Base-by-base conservation (phyloP, 345 rosid species). In the Gossypium thurberi region DNA sequence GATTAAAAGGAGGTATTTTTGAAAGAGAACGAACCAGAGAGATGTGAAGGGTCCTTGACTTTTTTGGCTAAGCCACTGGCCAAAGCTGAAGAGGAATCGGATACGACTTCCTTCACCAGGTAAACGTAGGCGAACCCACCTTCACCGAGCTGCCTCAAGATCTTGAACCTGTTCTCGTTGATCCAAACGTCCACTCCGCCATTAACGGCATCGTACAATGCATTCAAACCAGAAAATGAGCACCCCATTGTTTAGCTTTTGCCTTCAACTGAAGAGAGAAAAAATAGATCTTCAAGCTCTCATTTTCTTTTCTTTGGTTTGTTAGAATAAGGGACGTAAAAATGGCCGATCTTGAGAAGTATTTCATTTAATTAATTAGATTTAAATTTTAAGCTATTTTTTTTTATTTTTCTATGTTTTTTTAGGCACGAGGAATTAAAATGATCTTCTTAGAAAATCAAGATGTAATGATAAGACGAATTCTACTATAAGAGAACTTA, bases 101-200 rank as follows among this genome's bases (percentile, higher is more conserved):
- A 70, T 59, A 79, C 65, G 69, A 87, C 80, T 81, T 95, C 99
- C 81, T 92, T 91, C 57, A 95, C 98, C 78, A 95, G 62, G 76
- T 50, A 95, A 15, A 95, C 98, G 59, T 78, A 92, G 2, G 99
- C 97, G 80, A 92, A 95, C 10, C 98, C 99, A 47, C 99, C 99
- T 75, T 92, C 99, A 9, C 99, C 99, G 10, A 95, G 96, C 90
- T 92, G 99, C 89, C 97, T 85, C 73, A 90, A 23, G 83, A 89
- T 74, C 85, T 88, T 87, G 88, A 85, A 95, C 63, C 94, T 78
- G 87, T 91, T 92, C 70, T 95, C 99, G 75, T 95, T 94, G 94
- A 94, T 94, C 98, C 98, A 94, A 13, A 92, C 97, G 67, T 94
- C 98, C 33, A 90, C 98, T 74, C 92, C 98, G 0, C 98, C 93